Evolutionary conservation across 768 basidiomycete species (phyloP).

Genomic region (Chalciporus chontae): DNA sequence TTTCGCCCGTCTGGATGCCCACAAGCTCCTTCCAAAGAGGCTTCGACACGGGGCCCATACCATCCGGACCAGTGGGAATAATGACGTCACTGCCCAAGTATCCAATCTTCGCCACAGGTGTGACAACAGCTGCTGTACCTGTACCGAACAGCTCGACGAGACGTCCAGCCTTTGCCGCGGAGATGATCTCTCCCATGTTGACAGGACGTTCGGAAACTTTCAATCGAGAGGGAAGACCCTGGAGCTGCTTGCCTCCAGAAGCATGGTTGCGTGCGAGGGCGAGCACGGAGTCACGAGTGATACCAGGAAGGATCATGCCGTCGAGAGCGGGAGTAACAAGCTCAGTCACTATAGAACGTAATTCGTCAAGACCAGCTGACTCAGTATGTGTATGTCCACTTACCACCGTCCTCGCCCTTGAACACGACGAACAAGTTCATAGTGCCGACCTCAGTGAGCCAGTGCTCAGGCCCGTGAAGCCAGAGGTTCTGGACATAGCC

Average conservation of each 20-base stretch:
- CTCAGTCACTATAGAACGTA: constrained; percentile 39
- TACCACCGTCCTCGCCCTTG: constrained; percentile 64
- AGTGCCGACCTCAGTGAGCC: constrained; percentile 71
- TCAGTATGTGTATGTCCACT: constrained; percentile 11
- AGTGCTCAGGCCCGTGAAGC: constrained; percentile 67
- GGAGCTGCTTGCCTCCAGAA: constrained; percentile 40
- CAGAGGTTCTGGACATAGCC: constrained; percentile 91
- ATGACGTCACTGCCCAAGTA: constrained; percentile 52
- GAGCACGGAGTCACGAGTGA: constrained; percentile 55
- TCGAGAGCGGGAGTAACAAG: constrained; percentile 65
- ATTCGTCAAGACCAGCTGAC: neutral
- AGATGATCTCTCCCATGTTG: constrained; percentile 72
- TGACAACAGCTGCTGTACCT: constrained; percentile 53
- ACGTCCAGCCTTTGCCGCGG: constrained; percentile 36
- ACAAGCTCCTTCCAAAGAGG: constrained; percentile 48
- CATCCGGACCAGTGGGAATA: constrained; percentile 60
- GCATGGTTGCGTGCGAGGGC: constrained; percentile 56
- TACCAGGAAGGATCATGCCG: constrained; percentile 66
- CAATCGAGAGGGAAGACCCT: constrained; percentile 53
- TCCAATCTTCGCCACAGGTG: constrained; percentile 51
- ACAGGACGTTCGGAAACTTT: constrained; percentile 66
- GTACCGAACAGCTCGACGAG: constrained; percentile 51
- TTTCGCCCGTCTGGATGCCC: constrained; percentile 71
- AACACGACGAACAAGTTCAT: constrained; percentile 92
- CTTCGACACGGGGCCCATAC: constrained; percentile 67